Percentiles rank a stretch among this genome's conserved stretches.
These are phyloP conservation scores for Hypoxylon fragiforme DNA, from an alignment of 495 filamentous ascomycete species.

Conservation along the genomic window DNA sequence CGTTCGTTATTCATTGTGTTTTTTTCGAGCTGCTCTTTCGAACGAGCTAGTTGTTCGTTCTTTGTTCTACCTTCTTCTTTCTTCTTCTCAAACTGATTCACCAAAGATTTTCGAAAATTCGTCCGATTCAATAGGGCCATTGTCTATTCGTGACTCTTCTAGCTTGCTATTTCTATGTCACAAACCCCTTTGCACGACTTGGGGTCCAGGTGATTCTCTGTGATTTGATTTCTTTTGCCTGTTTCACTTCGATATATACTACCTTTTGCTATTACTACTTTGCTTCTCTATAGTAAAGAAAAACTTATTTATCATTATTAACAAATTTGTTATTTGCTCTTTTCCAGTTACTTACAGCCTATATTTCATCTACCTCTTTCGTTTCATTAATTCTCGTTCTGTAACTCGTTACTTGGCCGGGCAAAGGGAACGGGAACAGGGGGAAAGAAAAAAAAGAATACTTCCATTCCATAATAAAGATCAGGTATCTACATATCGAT, in stretches of 20 bases:
- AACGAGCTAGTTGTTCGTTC: slow-evolving; percentile 7
- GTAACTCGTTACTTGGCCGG: too few species aligned
- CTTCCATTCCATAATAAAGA: too few species aligned
- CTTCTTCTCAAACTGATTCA: slow-evolving; percentile 1
- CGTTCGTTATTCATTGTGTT: slow-evolving; percentile 9
- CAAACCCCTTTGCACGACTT: slow-evolving; percentile 7
- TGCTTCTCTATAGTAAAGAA: slow-evolving; percentile 1
- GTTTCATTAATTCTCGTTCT: too few species aligned
- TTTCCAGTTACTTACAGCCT: too few species aligned
- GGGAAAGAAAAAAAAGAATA: too few species aligned
- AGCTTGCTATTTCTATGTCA: slow-evolving; percentile 31
- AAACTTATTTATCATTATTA: too few species aligned
- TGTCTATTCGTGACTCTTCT: slow-evolving; percentile 28
- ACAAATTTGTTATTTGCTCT: too few species aligned
- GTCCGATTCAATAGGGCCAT: slow-evolving; percentile 23
- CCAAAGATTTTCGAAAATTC: slow-evolving; percentile 2
- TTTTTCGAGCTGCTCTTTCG: too few species aligned
- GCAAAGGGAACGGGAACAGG: too few species aligned
- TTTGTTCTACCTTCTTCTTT: slow-evolving; percentile 12
- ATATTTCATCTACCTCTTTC: too few species aligned
- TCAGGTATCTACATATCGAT: slow-evolving; percentile 1
- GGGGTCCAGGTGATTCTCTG: slow-evolving; percentile 13
- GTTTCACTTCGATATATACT: slow-evolving; percentile 13
- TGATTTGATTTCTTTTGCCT: slow-evolving; percentile 23
- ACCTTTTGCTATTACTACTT: neutral